Evolutionary conservation across 2,329 filamentous ascomycete genomes (phyloP), one percentile per base, ranked within the genome.

Genomic region (Didymella glomerata): DNA sequence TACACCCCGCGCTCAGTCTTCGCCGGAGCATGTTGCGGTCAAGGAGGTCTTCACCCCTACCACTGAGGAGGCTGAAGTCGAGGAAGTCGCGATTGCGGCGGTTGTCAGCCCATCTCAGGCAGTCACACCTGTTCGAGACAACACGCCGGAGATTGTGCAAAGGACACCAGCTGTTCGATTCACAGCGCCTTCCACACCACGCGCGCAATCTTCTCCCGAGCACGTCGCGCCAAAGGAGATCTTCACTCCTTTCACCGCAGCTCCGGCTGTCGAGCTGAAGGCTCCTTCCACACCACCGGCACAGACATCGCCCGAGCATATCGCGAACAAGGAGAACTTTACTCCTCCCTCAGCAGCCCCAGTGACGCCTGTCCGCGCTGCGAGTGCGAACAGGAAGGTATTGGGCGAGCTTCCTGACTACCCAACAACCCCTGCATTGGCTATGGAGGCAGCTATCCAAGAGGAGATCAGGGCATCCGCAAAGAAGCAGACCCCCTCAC

Each of bases 401-500:
- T 32, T 62, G 13, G 55, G 50, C 24, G 59, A 62, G 32, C 55
- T 66, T n/a, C 49, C 59, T 27, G 50, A 54, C 24, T 70, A 68
- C 45, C 68, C 68, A 13, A 67, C 62, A 25, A 71, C 67, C 10
- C 68, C 68, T 32, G 63, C 67, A 2, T 42, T 67, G 48, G 67
- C 62, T 6, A 63, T 70, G n/a, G 68, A 71, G 48, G 63, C 65
- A 42, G 68, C 68, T 16, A 61, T 71, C 14, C 68, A 71, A 32
- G 66, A 68, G 45, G 67, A 71, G 52, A 71, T 70, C 44, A 62
- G 56, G 16, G 63, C 66, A 24, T 71, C 68, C 3, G 62, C 68
- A 27, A 71, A 70, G 63, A 71, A 70, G 56, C 66, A 70, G 46
- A 67, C 65, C 2, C 67, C 66, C 3, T 70, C 68, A 10, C 67